A percentile compares a stretch with the other conserved stretches of the same genome.
phyloP scores from a whole-genome alignment of 164 flowering plant genomes.

The Nelumbo lutea region DNA sequence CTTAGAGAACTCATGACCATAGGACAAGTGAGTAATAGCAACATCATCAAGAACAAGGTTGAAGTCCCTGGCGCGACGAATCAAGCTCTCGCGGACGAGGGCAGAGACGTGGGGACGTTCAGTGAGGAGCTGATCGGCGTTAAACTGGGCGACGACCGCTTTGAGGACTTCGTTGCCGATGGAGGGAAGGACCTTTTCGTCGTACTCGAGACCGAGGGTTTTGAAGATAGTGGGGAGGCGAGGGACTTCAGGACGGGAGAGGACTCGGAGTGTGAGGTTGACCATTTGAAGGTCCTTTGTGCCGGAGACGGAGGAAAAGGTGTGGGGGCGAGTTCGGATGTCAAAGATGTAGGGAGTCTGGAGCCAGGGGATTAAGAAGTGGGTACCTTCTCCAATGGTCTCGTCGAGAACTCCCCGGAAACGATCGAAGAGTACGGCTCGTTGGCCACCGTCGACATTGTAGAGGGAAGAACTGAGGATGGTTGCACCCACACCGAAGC shows the following conservation, averaged over 20 bases:
- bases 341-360: constrained; percentile 7
- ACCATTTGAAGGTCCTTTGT: background rate
- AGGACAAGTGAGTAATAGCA: constrained; percentile 5
- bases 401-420: constrained; percentile 5
- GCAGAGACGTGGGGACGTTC: constrained; percentile 4
- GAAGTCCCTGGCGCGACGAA: constrained; percentile 3
- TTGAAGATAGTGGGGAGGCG: background rate
- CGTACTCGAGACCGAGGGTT: constrained; percentile 7
- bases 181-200: constrained; percentile 9
- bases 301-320: constrained; percentile 9
- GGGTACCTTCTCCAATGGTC: constrained; percentile 6
- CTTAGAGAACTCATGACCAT: constrained; percentile 2
- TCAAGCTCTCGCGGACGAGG: constrained; percentile 4
- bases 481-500: constrained; percentile 1
- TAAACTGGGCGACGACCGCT: constrained; percentile 9
- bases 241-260: no score
- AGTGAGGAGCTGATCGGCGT: constrained; percentile 7
- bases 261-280: no score
- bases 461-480: constrained; percentile 2
- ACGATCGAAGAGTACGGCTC: constrained; percentile 6
- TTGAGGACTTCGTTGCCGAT: constrained; percentile 8
- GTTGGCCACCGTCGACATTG: constrained; percentile 10
- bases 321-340: constrained; percentile 5
- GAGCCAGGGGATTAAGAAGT: constrained; percentile 6
- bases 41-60: constrained; percentile 10